Evolutionary conservation across 176 grass and related monocot genomes (phyloP).

Genomic region (Musa acuminata): DNA sequence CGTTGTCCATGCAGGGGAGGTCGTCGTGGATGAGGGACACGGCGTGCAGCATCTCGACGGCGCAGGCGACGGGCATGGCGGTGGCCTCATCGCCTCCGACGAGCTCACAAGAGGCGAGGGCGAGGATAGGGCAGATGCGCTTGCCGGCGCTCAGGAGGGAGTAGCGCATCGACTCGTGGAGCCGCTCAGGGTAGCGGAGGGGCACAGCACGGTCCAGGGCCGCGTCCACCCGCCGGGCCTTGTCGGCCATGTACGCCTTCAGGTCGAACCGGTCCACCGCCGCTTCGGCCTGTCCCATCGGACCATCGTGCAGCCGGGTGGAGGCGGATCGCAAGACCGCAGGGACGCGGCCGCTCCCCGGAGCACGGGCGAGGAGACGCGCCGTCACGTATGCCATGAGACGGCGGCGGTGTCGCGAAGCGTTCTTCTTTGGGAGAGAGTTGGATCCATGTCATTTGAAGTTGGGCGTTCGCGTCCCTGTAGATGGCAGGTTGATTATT

Average conservation of each 20-base stretch:
- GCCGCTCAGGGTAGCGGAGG: background rate
- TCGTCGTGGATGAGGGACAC: slow-evolving; percentile 49
- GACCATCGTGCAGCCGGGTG: background rate
- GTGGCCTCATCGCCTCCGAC: slow-evolving; percentile 11
- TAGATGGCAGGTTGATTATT: no score
- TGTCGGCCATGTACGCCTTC: slow-evolving; percentile 24
- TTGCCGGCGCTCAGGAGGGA: slow-evolving; percentile 47
- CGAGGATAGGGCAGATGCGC: slow-evolving; percentile 33
- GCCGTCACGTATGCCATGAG: no score
- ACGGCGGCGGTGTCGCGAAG: no score
- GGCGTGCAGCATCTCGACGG: slow-evolving; percentile 45
- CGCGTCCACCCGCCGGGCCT: slow-evolving; percentile 17
- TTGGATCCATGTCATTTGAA: no score
- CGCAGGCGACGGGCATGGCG: slow-evolving; percentile 31
- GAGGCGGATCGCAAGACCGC: background rate
- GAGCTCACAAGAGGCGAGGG: slow-evolving; percentile 40
- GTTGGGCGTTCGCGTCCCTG: no score
- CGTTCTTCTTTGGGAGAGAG: no score
- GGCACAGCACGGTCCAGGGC: slow-evolving; percentile 29
- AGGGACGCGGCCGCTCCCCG: background rate
- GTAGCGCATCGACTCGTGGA: slow-evolving; percentile 40
- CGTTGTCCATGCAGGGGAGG: slow-evolving; percentile 59
- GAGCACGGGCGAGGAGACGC: no score
- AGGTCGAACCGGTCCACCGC: slow-evolving; percentile 25
- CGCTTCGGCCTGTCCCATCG: background rate